Evolutionary conservation across 2,329 filamentous ascomycete genomes (phyloP), one percentile per base, ranked within the genome.

Genomic region (Fulvia fulva): DNA sequence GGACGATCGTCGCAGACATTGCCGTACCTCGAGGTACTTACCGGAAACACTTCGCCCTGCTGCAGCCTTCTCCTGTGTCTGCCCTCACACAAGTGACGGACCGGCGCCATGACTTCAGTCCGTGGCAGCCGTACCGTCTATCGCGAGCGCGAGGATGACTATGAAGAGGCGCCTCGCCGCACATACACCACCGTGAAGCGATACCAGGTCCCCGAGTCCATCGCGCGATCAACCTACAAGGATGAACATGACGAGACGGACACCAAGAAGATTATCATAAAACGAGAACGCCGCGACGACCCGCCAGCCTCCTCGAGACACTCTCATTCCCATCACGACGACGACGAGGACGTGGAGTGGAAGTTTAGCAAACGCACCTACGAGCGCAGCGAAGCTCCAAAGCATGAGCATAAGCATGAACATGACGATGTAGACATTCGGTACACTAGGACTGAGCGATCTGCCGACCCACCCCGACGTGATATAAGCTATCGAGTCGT

Each of bases 171-270:
- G 53, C 68, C 68, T 53, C 57, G 74, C 74, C 59, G 76, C 54
- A 77, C 74, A 61, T 81, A 79, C 66, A 82, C 80, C 63, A 83
- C 81, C 6, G 80, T 86, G 65, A 83, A 83, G 69, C 82, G 83
- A 66, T 87, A 87, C 75, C 77, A 78, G 61, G 71, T 80, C n/a
- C 79, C 80, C 51, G 79, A 82, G 54, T 74, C 74, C 57, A 73
- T 77, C 37, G 70, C 74, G 47, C 66, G 63, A 50, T 61, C 61
- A 12, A 61, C 67, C 30, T 64, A 66, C 55, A 60, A 68, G 43
- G 74, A 77, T 49, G 61, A 64, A 50, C 61, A 65, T 32, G 65
- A 69, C 22, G 68, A 67, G 22, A 70, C 68, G 28, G 47, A 32
- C 7, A 75, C 76, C 65, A 75, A 78, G 60, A 78, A 81, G 65